Conservation (phyloP, 1,284 basidiomycete species). For the Rhizoctonia solani region DNA sequence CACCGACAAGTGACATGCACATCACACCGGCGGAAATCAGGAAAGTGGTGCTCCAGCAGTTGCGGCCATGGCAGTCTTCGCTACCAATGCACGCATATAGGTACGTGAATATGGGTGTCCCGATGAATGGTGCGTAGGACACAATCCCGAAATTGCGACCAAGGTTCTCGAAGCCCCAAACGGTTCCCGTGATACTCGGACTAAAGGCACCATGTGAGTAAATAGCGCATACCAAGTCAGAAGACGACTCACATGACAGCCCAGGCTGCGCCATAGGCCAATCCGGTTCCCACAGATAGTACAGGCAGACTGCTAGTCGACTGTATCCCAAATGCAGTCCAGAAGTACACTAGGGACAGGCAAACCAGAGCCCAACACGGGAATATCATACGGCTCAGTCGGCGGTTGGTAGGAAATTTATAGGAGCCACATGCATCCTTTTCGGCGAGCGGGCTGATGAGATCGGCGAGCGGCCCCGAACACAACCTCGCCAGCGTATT, state of each 20-base stretch:
- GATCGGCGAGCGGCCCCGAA: conserved; percentile 70
- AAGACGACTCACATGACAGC: conserved; percentile 62
- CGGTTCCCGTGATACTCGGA: conserved; percentile 66
- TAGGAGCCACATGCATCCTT: conserved; percentile 46
- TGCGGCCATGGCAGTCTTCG: conserved; percentile 57
- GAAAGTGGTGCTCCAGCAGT: conserved; percentile 71
- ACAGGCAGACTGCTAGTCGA: conserved; percentile 60
- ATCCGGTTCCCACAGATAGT: conserved; percentile 65
- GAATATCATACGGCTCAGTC: conserved; percentile 64
- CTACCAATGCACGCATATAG: conserved; percentile 64
- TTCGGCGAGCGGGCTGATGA: conserved; percentile 56
- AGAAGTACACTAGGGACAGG: conserved; percentile 57
- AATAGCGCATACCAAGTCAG: conserved; percentile 7
- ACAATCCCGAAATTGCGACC: conserved; percentile 76
- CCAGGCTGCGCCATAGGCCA: conserved; percentile 68
- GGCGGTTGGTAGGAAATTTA: conserved; percentile 54
- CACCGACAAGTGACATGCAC: conserved; percentile 48
- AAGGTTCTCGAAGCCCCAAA: conserved; percentile 69
- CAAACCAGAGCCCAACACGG: conserved; percentile 55
- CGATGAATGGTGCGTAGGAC: conserved; percentile 71
- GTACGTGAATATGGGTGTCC: conserved; percentile 73
- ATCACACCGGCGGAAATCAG: conserved; percentile 54
- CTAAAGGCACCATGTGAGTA: conserved; percentile 45
- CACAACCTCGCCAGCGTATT: conserved; percentile 72
- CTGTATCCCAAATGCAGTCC: conserved; percentile 56